Evolutionary conservation across 345 rosid genomes (phyloP).

Genomic region (Balakata baccata): DNA sequence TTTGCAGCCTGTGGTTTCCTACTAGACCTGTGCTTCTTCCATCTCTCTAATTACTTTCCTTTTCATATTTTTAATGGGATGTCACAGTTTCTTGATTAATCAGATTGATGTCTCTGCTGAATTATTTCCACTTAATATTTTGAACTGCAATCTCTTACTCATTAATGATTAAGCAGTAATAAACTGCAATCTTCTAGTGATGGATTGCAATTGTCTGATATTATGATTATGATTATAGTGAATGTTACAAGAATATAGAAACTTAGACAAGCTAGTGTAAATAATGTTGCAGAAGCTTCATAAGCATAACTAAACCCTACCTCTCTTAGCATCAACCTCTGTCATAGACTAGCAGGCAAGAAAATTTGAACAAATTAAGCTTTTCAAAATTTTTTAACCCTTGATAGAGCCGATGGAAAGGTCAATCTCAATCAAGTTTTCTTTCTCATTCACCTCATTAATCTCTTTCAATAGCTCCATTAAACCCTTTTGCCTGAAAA

Average conservation of each 20-base stretch:
- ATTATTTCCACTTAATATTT: too few relatives aligned
- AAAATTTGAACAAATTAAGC: neutral
- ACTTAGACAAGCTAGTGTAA: neutral
- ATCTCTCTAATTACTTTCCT: neutral
- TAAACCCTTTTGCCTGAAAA: slow-evolving; percentile 35
- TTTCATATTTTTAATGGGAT: neutral
- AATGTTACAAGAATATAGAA: neutral
- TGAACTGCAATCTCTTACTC: neutral
- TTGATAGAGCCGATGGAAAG: slow-evolving; percentile 72
- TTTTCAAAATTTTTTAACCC: slow-evolving; percentile 11
- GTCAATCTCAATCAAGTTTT: slow-evolving; percentile 76
- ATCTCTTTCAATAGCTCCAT: slow-evolving; percentile 47
- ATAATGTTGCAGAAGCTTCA: slow-evolving; percentile 1
- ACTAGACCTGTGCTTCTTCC: neutral
- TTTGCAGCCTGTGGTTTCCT: neutral
- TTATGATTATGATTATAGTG: neutral
- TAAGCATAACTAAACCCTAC: neutral
- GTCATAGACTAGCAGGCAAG: neutral
- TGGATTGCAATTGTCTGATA: neutral
- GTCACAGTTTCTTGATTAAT: neutral
- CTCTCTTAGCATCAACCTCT: slow-evolving; percentile 7
- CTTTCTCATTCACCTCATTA: slow-evolving; percentile 57
- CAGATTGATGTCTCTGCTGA: neutral
- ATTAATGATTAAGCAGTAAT: neutral
- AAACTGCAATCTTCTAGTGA: neutral